phyloP scores from a whole-genome alignment of 352 stramenopile genomes.

The Phytophthora crassamura region DNA sequence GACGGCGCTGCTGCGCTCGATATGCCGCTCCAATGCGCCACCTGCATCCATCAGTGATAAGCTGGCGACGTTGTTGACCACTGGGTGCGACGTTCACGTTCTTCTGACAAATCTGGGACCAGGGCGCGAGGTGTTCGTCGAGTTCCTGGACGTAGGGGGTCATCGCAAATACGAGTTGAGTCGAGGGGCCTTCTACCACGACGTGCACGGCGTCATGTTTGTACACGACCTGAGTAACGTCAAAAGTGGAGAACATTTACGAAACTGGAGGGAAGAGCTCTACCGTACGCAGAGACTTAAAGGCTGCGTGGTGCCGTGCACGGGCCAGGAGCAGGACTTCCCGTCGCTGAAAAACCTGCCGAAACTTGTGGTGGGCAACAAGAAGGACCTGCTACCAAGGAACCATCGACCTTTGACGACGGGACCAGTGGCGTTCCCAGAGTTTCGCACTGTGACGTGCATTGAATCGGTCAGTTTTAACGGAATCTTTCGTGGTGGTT shows the following conservation, averaged over 20 bases:
- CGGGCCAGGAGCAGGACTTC: slow-evolving; percentile 36
- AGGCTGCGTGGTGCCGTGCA: slow-evolving; percentile 59
- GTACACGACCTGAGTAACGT: slow-evolving; percentile 83
- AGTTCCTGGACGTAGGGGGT: slow-evolving; percentile 87
- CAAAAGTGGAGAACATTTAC: slow-evolving; percentile 78
- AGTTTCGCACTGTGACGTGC: slow-evolving; percentile 58
- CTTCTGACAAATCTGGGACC: slow-evolving; percentile 43
- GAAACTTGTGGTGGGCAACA: slow-evolving; percentile 86
- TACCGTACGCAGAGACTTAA: slow-evolving; percentile 51
- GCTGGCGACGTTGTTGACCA: slow-evolving; percentile 68
- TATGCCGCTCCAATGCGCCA: slow-evolving; percentile 53
- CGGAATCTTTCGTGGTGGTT: neutral
- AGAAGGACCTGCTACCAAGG: slow-evolving; percentile 58
- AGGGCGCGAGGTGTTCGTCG: slow-evolving; percentile 69
- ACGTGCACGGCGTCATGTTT: slow-evolving; percentile 85
- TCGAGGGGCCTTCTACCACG: slow-evolving; percentile 80
- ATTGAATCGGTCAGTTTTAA: slow-evolving; percentile 61
- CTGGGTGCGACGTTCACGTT: slow-evolving; percentile 84
- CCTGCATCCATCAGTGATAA: slow-evolving; percentile 15
- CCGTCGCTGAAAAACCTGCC: slow-evolving; percentile 58
- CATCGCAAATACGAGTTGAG: slow-evolving; percentile 86
- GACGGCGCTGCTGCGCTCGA: slow-evolving; percentile 68
- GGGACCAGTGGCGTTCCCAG: slow-evolving; percentile 34
- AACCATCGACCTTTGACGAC: slow-evolving; percentile 29
- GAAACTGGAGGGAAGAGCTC: slow-evolving; percentile 66